A percentile compares a stretch with the other conserved stretches of the same genome.
phyloP scores from a whole-genome alignment of 768 basidiomycete genomes.

The Lactarius pseudohatsudake region DNA sequence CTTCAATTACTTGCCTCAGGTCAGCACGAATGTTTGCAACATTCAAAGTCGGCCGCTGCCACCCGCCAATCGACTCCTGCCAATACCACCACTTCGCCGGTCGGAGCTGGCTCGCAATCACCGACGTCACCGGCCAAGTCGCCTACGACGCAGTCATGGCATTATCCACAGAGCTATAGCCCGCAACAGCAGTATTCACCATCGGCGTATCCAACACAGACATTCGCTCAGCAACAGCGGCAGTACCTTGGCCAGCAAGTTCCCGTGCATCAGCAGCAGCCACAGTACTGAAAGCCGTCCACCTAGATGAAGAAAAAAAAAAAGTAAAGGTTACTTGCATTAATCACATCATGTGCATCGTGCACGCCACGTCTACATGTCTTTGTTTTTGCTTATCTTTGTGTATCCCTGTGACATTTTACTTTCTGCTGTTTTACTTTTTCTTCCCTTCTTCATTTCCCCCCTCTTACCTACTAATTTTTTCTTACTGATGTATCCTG shows the following conservation, averaged over 20 bases:
- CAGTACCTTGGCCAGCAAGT: conserved; percentile 21
- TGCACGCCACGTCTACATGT: conserved; percentile 1
- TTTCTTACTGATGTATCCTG: conserved; percentile 13
- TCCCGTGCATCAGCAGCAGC: conserved; percentile 24
- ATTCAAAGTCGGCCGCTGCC: conserved; percentile 29
- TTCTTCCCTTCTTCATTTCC: background rate
- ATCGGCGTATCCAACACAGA: conserved; percentile 9
- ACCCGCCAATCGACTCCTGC: conserved; percentile 26
- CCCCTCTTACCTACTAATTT: background rate
- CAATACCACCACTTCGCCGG: conserved; percentile 5
- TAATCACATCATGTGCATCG: conserved; percentile 6
- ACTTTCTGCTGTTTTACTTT: background rate
- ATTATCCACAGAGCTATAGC: conserved; percentile 13
- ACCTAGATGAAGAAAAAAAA: background rate
- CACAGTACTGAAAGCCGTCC: conserved; percentile 12
- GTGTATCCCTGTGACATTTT: background rate
- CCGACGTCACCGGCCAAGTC: conserved; percentile 13
- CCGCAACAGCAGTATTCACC: conserved; percentile 25
- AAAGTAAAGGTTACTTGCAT: conserved; percentile 20
- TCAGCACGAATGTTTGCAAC: conserved; percentile 55
- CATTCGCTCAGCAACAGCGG: conserved; percentile 21
- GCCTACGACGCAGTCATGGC: conserved; percentile 15
- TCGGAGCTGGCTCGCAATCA: background rate
- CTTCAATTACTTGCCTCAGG: conserved; percentile 79
- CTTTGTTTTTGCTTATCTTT: background rate